Conservation (phyloP, 1,284 basidiomycete genomes). For the Ustilago bromivora region DNA sequence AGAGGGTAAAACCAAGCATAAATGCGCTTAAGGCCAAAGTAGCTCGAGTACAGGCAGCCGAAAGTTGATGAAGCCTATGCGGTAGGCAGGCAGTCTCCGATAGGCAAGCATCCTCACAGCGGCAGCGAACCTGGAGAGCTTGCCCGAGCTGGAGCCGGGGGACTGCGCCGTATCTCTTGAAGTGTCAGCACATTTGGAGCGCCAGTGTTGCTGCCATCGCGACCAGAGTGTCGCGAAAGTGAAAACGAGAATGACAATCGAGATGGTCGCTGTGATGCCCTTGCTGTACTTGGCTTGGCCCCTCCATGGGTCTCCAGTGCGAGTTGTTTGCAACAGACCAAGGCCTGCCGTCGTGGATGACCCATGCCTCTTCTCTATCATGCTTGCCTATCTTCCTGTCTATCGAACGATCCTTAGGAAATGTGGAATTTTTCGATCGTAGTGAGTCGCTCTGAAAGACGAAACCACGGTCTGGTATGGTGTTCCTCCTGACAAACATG, state of each 20-base stretch:
- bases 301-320: constrained; percentile 47
- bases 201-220: constrained; percentile 22
- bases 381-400: not conserved
- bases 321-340: constrained; percentile 34
- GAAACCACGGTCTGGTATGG: not conserved
- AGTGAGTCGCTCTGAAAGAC: not conserved
- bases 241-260: constrained; percentile 34
- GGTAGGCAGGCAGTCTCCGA: constrained; percentile 25
- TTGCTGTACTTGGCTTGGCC: constrained; percentile 53
- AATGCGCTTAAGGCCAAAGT: constrained; percentile 39
- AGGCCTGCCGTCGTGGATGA: constrained; percentile 38
- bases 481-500: not conserved
- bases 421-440: constrained; percentile 1
- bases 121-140: constrained; percentile 16
- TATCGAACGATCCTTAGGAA: not conserved
- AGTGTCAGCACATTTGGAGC: not conserved
- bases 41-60: constrained; percentile 44
- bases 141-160: not conserved
- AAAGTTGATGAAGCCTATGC: constrained; percentile 37
- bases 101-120: constrained; percentile 35
- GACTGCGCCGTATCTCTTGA: not conserved
- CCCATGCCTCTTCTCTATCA: constrained; percentile 32
- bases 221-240: constrained; percentile 15
- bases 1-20: constrained; percentile 51
- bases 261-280: constrained; percentile 33